Percentiles rank a stretch among this genome's conserved stretches.
Conservation (phyloP, 2,329 filamentous ascomycete species). For the Endothia cerciana region DNA sequence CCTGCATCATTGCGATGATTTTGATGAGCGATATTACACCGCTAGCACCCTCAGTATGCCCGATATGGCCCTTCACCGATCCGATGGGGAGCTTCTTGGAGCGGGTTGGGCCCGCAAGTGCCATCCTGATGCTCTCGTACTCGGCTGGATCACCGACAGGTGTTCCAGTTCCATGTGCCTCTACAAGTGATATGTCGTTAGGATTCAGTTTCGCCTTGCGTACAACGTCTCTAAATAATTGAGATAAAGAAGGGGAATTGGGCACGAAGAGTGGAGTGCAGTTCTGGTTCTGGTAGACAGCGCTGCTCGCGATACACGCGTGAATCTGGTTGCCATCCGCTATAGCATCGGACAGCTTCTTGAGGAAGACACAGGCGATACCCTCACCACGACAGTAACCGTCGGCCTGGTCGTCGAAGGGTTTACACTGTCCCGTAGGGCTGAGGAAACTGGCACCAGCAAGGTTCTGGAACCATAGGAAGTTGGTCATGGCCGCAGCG, state of each 20-base stretch:
- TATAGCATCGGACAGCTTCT: constrained; percentile 50
- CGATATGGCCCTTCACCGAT: constrained; percentile 25
- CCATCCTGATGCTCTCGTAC: constrained; percentile 39
- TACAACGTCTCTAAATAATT: constrained; percentile 33
- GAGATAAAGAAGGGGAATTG: constrained; percentile 31
- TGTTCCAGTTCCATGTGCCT: constrained; percentile 50
- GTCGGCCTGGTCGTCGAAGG: constrained; percentile 41
- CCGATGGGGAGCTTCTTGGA: not conserved
- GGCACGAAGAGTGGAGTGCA: constrained; percentile 36
- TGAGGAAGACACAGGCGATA: constrained; percentile 48
- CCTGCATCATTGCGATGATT: constrained; percentile 38
- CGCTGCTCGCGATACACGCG: constrained; percentile 43
- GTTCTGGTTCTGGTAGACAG: constrained; percentile 46
- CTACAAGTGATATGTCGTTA: constrained; percentile 36
- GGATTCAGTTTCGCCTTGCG: constrained; percentile 31
- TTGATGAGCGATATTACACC: constrained; percentile 41
- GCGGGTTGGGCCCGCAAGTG: constrained; percentile 17
- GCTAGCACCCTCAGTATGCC: constrained; percentile 38
- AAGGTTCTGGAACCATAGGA: constrained; percentile 32
- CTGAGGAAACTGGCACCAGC: constrained; percentile 39
- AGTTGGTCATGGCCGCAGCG: constrained; percentile 36
- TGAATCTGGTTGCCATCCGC: constrained; percentile 49
- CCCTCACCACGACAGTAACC: constrained; percentile 60
- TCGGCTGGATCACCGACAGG: constrained; percentile 42
- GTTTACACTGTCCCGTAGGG: constrained; percentile 37